Evolutionary conservation across 257 asterid species (phyloP), one percentile per base, ranked within the genome.

Genomic region (Avicennia marina): DNA sequence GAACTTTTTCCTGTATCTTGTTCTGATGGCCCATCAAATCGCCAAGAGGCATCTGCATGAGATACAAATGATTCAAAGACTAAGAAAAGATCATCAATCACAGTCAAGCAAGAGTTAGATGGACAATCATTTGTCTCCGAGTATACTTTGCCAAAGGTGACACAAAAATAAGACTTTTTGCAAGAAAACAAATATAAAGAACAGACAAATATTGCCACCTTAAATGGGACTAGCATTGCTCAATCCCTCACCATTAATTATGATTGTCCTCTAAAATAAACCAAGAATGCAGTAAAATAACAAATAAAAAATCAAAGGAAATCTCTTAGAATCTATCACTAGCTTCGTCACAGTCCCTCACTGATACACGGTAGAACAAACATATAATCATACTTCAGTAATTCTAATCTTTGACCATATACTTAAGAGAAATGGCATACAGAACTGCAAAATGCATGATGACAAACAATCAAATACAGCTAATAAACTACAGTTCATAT

Each of bases 41-140:
- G 79, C 86, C 90, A 75, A 10, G 83, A 54, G 56, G 71, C 58
- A 69, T 62, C 72, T 46, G 66, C 29, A 58, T 58, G 65, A 33
- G 81, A 63, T 39, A 26, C 58, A 25, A 83, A 67, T 51, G 85
- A 48, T 62, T 85, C 81, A 63, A 82, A 87, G 59, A 72, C 64
- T 44, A 63, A 63, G 78, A 86, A 76, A 47, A 89, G 89, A 69
- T 83, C 95, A 72, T 77, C 81, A 12, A 62, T 63, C 53, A 43
- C 58, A 40, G 56, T 41, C 57, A 76, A 74, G 79, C 78, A 65
- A 20, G 78, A 63, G 32, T 72, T 72, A 53, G 75, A 68, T 42
- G 78, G 65, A 63, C 21, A 69, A 32, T 58, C 58, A 62, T 69
- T 71, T 38, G 47, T 62, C 68, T 64, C 72, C 1, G 72, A 33